Evolutionary conservation across 2,329 filamentous ascomycete species (phyloP).

Genomic region (Coleophoma crateriformis): DNA sequence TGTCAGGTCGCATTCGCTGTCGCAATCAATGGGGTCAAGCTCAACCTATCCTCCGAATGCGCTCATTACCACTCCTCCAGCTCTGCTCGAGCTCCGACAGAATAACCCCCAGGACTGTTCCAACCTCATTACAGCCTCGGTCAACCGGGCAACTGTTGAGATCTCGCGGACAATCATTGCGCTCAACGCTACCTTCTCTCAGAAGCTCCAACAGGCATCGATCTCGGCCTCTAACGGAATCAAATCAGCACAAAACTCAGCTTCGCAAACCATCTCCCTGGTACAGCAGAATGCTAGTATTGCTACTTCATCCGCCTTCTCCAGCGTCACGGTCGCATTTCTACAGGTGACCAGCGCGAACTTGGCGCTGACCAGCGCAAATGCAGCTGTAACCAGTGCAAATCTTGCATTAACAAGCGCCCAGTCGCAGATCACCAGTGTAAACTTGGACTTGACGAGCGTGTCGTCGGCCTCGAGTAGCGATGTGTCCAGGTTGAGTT

Average conservation of each 20-base stretch:
- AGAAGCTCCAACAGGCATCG: conserved; percentile 10
- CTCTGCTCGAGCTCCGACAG: conserved; percentile 9
- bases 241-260: conserved; percentile 8
- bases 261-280: conserved; percentile 4
- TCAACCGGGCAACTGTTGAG: conserved; percentile 13
- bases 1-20: not conserved
- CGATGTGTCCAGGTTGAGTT: conserved; percentile 11
- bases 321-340: conserved; percentile 8
- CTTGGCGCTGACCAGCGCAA: conserved; percentile 5
- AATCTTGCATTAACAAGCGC: conserved; percentile 1
- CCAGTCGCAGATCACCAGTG: not conserved
- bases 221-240: conserved; percentile 10
- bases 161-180: conserved; percentile 14
- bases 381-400: not conserved
- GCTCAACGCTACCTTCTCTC: conserved; percentile 14
- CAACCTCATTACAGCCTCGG: conserved; percentile 12
- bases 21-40: not conserved
- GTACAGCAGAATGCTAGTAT: conserved; percentile 7
- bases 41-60: conserved; percentile 2
- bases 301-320: conserved; percentile 10
- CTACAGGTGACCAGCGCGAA: conserved; percentile 5
- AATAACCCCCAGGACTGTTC: conserved; percentile 11
- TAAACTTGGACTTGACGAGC: conserved; percentile 3
- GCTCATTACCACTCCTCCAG: conserved; percentile 7
- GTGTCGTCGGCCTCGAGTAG: conserved; percentile 8